Conservation (phyloP, 129 eudicot species). For the Gnaphalium uliginosum region DNA sequence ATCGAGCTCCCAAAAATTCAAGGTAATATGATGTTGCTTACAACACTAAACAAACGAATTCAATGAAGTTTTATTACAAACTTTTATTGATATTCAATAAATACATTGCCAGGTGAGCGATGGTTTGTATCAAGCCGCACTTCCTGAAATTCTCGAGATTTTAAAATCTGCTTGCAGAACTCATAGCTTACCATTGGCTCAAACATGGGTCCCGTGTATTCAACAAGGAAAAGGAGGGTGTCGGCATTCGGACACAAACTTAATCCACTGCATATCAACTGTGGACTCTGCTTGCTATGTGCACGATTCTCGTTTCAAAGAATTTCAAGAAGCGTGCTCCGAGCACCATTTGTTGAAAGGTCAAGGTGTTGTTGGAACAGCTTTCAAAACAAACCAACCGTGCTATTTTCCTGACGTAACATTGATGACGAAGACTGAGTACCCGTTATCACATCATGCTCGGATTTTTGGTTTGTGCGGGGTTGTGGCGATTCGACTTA, state of each 20-base stretch:
- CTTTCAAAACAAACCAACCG: slow-evolving; percentile 76
- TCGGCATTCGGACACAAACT: slow-evolving; percentile 67
- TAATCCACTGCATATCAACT: slow-evolving; percentile 63
- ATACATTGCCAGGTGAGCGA: slow-evolving; percentile 34
- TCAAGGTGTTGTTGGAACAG: slow-evolving; percentile 79
- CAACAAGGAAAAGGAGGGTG: slow-evolving; percentile 81
- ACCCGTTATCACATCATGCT: slow-evolving; percentile 93
- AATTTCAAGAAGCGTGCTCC: slow-evolving; percentile 84
- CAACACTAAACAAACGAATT: not conserved
- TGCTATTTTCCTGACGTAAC: slow-evolving; percentile 65
- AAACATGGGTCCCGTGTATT: slow-evolving; percentile 85
- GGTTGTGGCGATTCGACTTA: slow-evolving; percentile 87
- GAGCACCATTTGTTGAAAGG: slow-evolving; percentile 87
- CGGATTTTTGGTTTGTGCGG: slow-evolving; percentile 66
- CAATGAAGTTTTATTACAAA: not conserved
- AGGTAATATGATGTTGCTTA: slow-evolving; percentile 41
- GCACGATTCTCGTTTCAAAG: slow-evolving; percentile 45
- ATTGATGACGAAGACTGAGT: slow-evolving; percentile 56
- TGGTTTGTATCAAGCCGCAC: slow-evolving; percentile 60
- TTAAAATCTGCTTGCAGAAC: slow-evolving; percentile 60
- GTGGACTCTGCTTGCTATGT: slow-evolving; percentile 75
- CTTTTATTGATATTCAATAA: not conserved
- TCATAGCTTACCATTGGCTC: slow-evolving; percentile 84
- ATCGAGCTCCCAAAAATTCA: slow-evolving; percentile 35
- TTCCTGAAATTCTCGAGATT: slow-evolving; percentile 78